Conservation (phyloP, 2,329 filamentous ascomycete genomes). For the Aphanocladium album region DNA sequence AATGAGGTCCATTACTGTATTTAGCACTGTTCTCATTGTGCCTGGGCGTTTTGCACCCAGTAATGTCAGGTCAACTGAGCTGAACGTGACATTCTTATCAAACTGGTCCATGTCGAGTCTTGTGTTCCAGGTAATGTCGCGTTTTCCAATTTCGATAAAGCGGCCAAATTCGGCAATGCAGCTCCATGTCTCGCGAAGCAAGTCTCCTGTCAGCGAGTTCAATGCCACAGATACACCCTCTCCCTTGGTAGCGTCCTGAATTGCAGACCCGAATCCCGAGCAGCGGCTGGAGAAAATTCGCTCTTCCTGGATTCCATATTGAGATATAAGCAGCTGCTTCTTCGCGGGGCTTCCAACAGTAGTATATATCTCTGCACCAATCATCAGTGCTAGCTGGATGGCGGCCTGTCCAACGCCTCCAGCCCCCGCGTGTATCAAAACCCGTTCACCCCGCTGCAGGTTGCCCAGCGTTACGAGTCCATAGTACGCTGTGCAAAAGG, state of each 20-base stretch:
- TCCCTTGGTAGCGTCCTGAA: too few relatives aligned
- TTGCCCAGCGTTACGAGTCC: slow-evolving; percentile 18
- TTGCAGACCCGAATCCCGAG: slow-evolving; percentile 19
- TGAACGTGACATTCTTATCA: not conserved
- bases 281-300: slow-evolving; percentile 29
- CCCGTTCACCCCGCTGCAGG: slow-evolving; percentile 26
- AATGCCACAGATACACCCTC: too few relatives aligned
- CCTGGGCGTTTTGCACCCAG: not conserved
- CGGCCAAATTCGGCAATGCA: too few relatives aligned
- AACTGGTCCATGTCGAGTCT: not conserved
- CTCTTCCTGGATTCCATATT: slow-evolving; percentile 23
- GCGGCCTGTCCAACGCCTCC: slow-evolving; percentile 29
- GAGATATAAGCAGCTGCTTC: slow-evolving; percentile 21
- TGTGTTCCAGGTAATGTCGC: not conserved
- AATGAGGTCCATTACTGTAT: too few relatives aligned
- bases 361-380: slow-evolving; percentile 24
- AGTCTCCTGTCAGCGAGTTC: too few relatives aligned
- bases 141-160: slow-evolving; percentile 20
- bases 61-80: not conserved
- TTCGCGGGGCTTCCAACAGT: slow-evolving; percentile 28
- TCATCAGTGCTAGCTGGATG: slow-evolving; percentile 22
- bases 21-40: not conserved
- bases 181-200: too few relatives aligned
- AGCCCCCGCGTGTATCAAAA: slow-evolving; percentile 31
- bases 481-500: slow-evolving; percentile 25